A percentile compares a stretch with the other conserved stretches of the same genome.
phyloP scores from a whole-genome alignment of 805 yeast species.

The Nakazawaea pomicola region DNA sequence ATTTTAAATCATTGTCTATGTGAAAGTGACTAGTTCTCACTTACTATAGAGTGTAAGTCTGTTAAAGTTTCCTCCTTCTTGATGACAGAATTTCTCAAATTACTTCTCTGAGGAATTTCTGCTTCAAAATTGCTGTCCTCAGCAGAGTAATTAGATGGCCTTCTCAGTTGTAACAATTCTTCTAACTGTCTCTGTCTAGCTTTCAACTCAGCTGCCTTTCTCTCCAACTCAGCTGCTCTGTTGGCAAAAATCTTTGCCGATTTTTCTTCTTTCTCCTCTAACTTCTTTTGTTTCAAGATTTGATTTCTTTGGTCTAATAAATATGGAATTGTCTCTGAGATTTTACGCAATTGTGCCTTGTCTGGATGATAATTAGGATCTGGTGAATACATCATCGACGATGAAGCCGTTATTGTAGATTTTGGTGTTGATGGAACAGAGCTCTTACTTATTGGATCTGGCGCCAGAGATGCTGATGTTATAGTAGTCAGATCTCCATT shows the following conservation, averaged over 20 bases:
- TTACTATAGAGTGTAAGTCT: conserved; percentile 43
- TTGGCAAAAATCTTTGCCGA: conserved; percentile 68
- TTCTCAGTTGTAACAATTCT: conserved; percentile 31
- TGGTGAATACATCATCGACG: conserved; percentile 21
- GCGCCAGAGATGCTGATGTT: not conserved
- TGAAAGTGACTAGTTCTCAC: conserved; percentile 17
- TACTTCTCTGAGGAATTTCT: not conserved
- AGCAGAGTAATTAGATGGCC: conserved; percentile 3
- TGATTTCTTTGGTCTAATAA: conserved; percentile 73
- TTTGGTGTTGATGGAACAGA: conserved; percentile 18
- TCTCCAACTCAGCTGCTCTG: conserved; percentile 73
- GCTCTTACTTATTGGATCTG: conserved; percentile 10
- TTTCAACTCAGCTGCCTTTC: conserved; percentile 68
- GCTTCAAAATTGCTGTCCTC: conserved; percentile 1
- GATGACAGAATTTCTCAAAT: conserved; percentile 14
- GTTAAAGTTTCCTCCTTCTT: conserved; percentile 52
- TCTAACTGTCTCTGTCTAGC: conserved; percentile 53
- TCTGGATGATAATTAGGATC: conserved; percentile 23
- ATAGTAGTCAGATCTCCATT: not conserved
- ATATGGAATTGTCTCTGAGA: conserved; percentile 83
- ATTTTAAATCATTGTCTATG: not conserved
- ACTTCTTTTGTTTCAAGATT: conserved; percentile 67
- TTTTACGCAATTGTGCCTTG: conserved; percentile 64
- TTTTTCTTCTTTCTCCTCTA: conserved; percentile 75
- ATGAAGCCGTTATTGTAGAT: conserved; percentile 16